Evolutionary conservation across 345 rosid species (phyloP), one percentile per base, ranked within the genome.

Genomic region (Heritiera fomes): DNA sequence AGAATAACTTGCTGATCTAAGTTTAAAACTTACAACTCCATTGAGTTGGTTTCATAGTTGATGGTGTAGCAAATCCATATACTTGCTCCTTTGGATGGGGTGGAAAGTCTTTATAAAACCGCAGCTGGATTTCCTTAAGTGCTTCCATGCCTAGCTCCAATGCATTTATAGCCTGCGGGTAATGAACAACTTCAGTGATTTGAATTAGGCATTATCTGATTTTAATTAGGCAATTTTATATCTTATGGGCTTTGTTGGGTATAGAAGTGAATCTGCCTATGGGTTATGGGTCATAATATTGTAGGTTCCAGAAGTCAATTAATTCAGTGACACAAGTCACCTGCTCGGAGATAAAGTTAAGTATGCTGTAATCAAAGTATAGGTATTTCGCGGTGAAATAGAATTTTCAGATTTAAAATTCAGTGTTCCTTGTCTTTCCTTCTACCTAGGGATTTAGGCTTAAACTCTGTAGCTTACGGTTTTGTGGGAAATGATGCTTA

Each of bases 21-120:
- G 78, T 34, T 72, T 12, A 45, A 77, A 67, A 83, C 97, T 82
- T 86, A 97, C 98, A 93, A 84, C 85, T 84, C 99, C 98, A 97
- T 56, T 94, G 99, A 34, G 98, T 97, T 81, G 99, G 99, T 80
- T 97, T 97, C 94, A 97, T 97, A 9, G 99, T 97, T 69, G 99
- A 97, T 18, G 99, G 98, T 8, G 98, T 94, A 6, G 98, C 98
- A 87, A 90, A 97, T 75, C 98, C 93, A 74, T 97, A 94, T 49
- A 87, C 87, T 78, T 89, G 82, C 86, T 97, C 99, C 79, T 85
- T 79, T 5, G 87, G 88, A 81, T 91, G 98, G 58, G 98, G 90
- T 2, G 98, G 99, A 45, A 94, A 97, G 84, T 97, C 99, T 79
- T 71, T 86, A 79, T 94, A 97, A 86, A 97, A 97, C 63, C 88